Conservation (phyloP, 306 rosid genomes). For the Crotalaria pallida region DNA sequence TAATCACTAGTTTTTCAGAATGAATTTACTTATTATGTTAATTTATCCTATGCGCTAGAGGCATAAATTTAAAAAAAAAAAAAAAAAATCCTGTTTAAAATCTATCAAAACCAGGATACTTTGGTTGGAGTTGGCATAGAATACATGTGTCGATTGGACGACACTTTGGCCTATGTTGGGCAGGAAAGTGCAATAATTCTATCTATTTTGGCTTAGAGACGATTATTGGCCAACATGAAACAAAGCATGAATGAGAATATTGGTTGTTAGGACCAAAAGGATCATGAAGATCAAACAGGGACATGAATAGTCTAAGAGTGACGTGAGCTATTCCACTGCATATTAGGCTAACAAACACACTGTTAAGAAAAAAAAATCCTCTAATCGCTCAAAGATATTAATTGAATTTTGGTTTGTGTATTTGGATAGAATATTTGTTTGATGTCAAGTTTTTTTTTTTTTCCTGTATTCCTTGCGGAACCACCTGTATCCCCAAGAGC, state of each 20-base stretch:
- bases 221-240: conserved; percentile 30
- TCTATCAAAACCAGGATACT: not conserved
- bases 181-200: conserved; percentile 13
- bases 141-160: not conserved
- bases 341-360: conserved; percentile 1
- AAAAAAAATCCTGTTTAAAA: no score
- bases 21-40: no score
- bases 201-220: not conserved
- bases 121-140: not conserved
- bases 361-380: not conserved
- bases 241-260: conserved; percentile 15
- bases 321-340: not conserved
- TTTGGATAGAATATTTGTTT: not conserved
- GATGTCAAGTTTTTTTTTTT: no score
- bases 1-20: no score
- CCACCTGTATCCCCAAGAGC: no score
- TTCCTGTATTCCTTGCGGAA: no score
- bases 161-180: conserved; percentile 1
- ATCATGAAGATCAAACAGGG: conserved; percentile 9
- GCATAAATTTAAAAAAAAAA: no score
- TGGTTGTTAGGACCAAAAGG: conserved; percentile 18
- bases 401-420: no score
- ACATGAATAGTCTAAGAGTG: conserved; percentile 3
- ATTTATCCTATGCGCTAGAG: no score
- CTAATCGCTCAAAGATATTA: not conserved